Conservation (phyloP, 495 filamentous ascomycete genomes). For the Lasiosphaeria miniovina region DNA sequence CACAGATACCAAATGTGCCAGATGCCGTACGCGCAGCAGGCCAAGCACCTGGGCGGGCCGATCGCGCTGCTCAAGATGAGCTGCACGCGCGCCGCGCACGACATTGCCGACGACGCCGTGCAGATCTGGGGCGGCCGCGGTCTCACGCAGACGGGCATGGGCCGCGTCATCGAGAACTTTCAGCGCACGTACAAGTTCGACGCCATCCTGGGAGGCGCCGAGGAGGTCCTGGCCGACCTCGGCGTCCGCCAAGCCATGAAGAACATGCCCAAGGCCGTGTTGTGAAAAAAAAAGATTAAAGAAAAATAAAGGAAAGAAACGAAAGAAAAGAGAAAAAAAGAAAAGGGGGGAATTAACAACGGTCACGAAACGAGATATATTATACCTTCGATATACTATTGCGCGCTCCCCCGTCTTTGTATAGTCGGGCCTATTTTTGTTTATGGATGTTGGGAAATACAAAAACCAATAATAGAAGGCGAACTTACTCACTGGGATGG, state of each 20-base stretch:
- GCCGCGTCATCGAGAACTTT: constrained; percentile 75
- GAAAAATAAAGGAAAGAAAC: background rate
- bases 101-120: constrained; percentile 76
- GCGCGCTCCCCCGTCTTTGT: too few species aligned
- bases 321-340: background rate
- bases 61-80: constrained; percentile 82
- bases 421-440: too few species aligned
- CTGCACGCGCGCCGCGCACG: constrained; percentile 70
- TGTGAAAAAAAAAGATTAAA: constrained; percentile 43
- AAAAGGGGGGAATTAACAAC: too few species aligned
- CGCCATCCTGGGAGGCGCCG: constrained; percentile 78
- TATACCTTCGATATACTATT: too few species aligned
- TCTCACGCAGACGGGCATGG: constrained; percentile 81
- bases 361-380: too few species aligned
- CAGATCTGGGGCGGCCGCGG: constrained; percentile 87
- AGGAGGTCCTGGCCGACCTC: constrained; percentile 80
- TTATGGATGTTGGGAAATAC: too few species aligned
- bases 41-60: constrained; percentile 72
- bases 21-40: constrained; percentile 76
- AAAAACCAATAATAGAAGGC: too few species aligned
- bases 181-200: constrained; percentile 86
- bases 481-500: too few species aligned
- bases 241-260: constrained; percentile 81
- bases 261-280: constrained; percentile 77
- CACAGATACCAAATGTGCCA: constrained; percentile 77